Evolutionary conservation across 73 alveolate genomes (phyloP).

Genomic region (Paramecium pentaurelia): DNA sequence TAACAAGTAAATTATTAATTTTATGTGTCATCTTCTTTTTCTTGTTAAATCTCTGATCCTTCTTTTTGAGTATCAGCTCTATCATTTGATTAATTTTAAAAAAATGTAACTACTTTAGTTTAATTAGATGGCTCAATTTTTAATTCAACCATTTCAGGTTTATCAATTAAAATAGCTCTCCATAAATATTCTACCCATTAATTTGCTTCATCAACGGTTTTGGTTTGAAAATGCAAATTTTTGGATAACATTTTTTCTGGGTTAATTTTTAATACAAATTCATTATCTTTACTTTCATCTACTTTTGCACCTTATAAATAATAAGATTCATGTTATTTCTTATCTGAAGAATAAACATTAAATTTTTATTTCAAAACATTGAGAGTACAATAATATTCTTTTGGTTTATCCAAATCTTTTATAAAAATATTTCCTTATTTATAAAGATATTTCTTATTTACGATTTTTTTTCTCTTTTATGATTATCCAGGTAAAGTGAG

Average conservation of each 20-base stretch:
- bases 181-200: slow-evolving; percentile 61
- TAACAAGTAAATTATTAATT: not conserved
- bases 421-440: slow-evolving; percentile 46
- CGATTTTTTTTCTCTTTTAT: not conserved
- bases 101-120: slow-evolving; percentile 40
- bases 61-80: not conserved
- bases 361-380: slow-evolving; percentile 56
- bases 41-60: not conserved
- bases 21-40: slow-evolving; percentile 29
- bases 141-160: slow-evolving; percentile 55
- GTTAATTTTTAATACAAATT: slow-evolving; percentile 48
- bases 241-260: not conserved
- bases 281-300: slow-evolving; percentile 54
- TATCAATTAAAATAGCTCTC: slow-evolving; percentile 58
- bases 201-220: slow-evolving; percentile 54
- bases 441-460: slow-evolving; percentile 48
- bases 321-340: slow-evolving; percentile 36
- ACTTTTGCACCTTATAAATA: slow-evolving; percentile 55
- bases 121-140: slow-evolving; percentile 57
- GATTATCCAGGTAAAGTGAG: not conserved
- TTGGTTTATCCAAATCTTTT: slow-evolving; percentile 37
- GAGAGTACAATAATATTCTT: slow-evolving; percentile 10
- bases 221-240: slow-evolving; percentile 44
- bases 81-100: slow-evolving; percentile 2
- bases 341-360: slow-evolving; percentile 40